Evolutionary conservation across 768 basidiomycete genomes (phyloP).

Genomic region (Suillus clintonianus): DNA sequence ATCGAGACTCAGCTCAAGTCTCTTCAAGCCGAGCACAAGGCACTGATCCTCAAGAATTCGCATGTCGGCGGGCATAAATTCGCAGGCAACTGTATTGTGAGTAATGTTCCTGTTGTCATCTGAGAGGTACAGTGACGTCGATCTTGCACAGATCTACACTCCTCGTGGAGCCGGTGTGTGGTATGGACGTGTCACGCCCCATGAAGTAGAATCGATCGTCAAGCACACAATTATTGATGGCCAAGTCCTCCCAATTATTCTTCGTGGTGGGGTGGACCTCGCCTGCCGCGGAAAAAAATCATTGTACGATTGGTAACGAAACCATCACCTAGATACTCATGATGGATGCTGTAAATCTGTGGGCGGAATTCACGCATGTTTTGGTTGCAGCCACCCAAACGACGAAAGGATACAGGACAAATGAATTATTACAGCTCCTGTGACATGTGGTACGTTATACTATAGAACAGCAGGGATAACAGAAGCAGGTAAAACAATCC

Average conservation of each 20-base stretch:
- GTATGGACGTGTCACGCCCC: conserved; percentile 92
- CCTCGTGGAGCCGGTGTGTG: conserved; percentile 86
- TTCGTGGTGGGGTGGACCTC: conserved; percentile 87
- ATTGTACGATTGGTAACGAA: conserved; percentile 69
- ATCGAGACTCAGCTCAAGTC: conserved; percentile 48
- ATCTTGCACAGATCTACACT: conserved; percentile 67
- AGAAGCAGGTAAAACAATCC: conserved; percentile 1
- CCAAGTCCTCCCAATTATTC: conserved; percentile 77
- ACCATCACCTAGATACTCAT: background rate
- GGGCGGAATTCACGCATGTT: background rate
- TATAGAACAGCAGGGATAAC: conserved; percentile 17
- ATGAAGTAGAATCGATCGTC: conserved; percentile 85
- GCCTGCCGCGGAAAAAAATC: conserved; percentile 64
- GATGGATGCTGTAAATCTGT: background rate
- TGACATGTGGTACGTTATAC: conserved; percentile 27
- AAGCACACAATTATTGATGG: conserved; percentile 86
- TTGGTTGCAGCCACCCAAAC: background rate
- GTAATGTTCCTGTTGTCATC: conserved; percentile 32
- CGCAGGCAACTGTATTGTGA: conserved; percentile 86
- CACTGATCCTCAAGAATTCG: conserved; percentile 82
- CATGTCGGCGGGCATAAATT: conserved; percentile 95
- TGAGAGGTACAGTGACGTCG: background rate
- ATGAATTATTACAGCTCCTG: conserved; percentile 23
- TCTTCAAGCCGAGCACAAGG: conserved; percentile 60
- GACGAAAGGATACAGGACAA: conserved; percentile 1